Conservation (phyloP, 805 yeast genomes). For the Candida suzukii region DNA sequence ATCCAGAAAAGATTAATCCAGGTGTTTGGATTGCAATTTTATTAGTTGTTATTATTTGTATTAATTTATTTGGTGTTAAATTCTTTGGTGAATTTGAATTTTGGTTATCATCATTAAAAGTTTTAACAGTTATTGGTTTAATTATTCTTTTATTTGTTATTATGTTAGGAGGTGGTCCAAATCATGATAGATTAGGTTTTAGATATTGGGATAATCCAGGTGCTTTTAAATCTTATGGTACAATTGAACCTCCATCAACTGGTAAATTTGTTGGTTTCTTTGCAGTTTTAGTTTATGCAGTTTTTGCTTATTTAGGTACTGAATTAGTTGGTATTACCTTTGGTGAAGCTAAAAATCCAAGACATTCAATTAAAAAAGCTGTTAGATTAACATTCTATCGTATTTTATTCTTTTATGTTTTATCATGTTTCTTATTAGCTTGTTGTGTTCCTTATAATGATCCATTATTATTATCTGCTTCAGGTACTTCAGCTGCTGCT, state of each 20-base stretch:
- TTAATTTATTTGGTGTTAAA: slow-evolving; percentile 40
- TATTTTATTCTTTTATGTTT: slow-evolving; percentile 45
- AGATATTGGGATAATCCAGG: slow-evolving; percentile 39
- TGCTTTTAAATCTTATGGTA: slow-evolving; percentile 34
- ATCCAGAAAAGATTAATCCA: slow-evolving; percentile 38
- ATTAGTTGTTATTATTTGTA: slow-evolving; percentile 31
- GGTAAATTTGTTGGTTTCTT: slow-evolving; percentile 40
- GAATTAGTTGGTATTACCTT: slow-evolving; percentile 43
- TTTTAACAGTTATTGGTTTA: slow-evolving; percentile 58
- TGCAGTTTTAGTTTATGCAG: slow-evolving; percentile 47
- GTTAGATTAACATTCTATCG: slow-evolving; percentile 48
- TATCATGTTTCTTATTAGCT: slow-evolving; percentile 47
- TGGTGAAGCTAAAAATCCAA: slow-evolving; percentile 42
- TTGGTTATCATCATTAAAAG: slow-evolving; percentile 59
- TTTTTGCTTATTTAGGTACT: slow-evolving; percentile 43
- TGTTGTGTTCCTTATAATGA: slow-evolving; percentile 51
- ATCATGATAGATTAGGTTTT: slow-evolving; percentile 50
- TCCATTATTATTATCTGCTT: slow-evolving; percentile 35
- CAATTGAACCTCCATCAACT: slow-evolving; percentile 31
- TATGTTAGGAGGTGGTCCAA: slow-evolving; percentile 75
- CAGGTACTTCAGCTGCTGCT: slow-evolving; percentile 56
- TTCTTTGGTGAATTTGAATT: slow-evolving; percentile 45
- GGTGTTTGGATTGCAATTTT: slow-evolving; percentile 46
- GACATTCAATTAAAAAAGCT: slow-evolving; percentile 44
- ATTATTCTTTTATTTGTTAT: slow-evolving; percentile 56